These are phyloP conservation scores for Pleurotus sapidus DNA, from an alignment of 768 basidiomycete genomes.

Conservation along the genomic window DNA sequence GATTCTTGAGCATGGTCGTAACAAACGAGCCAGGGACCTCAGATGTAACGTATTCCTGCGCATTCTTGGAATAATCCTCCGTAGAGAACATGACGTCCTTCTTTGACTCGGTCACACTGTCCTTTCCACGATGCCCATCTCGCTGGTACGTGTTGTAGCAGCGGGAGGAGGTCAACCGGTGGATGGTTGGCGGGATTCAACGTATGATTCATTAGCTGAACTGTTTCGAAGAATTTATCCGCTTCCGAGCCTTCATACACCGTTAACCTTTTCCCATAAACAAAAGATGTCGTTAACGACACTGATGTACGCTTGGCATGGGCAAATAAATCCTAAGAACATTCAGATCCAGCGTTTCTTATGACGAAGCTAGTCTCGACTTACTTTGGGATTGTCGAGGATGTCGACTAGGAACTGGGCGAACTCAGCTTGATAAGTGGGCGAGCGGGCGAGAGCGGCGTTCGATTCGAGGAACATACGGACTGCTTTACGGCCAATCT, in stretches of 20 bases:
- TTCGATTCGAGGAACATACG: conserved; percentile 16
- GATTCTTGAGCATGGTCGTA: not conserved
- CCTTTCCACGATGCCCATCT: conserved; percentile 17
- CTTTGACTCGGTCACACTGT: not conserved
- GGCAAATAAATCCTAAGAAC: conserved; percentile 19
- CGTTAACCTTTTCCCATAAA: conserved; percentile 15
- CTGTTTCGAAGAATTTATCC: conserved; percentile 2
- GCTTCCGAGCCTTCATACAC: conserved; percentile 11
- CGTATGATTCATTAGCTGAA: not conserved
- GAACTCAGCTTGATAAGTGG: conserved; percentile 26
- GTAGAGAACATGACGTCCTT: not conserved
- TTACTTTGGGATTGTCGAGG: conserved; percentile 23
- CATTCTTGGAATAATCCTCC: not conserved
- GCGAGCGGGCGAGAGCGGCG: conserved; percentile 14
- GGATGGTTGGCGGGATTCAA: conserved; percentile 11
- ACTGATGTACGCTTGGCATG: conserved; percentile 11
- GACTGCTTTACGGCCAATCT: conserved; percentile 11
- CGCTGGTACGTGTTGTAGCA: conserved; percentile 15
- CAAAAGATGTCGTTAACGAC: conserved; percentile 12
- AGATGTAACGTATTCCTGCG: not conserved
- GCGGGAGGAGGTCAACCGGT: conserved; percentile 15
- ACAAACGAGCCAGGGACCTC: not conserved
- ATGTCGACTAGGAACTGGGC: conserved; percentile 26
- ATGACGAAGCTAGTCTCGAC: not conserved
- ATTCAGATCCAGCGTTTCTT: not conserved